Evolutionary conservation across 805 yeast genomes (phyloP).

Genomic region (Pichia rugopelliculosa): DNA sequence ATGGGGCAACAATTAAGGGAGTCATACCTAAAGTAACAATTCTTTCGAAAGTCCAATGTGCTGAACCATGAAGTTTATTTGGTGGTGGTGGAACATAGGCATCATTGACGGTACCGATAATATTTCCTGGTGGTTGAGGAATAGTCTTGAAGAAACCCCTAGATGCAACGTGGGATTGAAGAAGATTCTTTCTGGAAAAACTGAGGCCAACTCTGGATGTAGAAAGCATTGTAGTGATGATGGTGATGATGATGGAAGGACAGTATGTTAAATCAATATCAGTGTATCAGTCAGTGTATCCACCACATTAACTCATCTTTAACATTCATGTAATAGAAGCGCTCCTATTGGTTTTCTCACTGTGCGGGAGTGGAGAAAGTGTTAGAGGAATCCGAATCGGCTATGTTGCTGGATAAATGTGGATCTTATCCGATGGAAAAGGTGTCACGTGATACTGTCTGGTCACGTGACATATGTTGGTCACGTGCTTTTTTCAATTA

Average conservation of each 20-base stretch:
- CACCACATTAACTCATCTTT: no score
- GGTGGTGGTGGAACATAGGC: constrained; percentile 57
- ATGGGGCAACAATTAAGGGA: constrained; percentile 58
- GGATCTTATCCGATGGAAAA: not conserved
- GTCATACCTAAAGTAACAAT: constrained; percentile 50
- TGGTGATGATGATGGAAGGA: not conserved
- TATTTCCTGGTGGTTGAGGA: constrained; percentile 64
- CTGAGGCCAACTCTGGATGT: constrained; percentile 21
- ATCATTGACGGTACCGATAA: constrained; percentile 67
- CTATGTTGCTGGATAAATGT: not conserved
- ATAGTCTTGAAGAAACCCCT: constrained; percentile 24
- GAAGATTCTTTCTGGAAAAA: constrained; percentile 10
- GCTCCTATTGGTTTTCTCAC: not conserved
- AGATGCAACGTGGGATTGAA: constrained; percentile 9
- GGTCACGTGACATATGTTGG: not conserved
- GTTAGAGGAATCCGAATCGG: not conserved
- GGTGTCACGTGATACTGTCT: no score
- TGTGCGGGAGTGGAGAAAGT: not conserved
- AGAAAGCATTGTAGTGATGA: constrained; percentile 11
- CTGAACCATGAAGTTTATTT: constrained; percentile 54
- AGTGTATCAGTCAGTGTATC: no score
- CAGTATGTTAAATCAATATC: no score
- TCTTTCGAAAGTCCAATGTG: constrained; percentile 70
- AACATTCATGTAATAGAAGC: not conserved
- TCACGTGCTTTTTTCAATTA: not conserved